A percentile compares a stretch with the other conserved stretches of the same genome.
Conservation (phyloP, 768 basidiomycete genomes). For the Russula sp. region DNA sequence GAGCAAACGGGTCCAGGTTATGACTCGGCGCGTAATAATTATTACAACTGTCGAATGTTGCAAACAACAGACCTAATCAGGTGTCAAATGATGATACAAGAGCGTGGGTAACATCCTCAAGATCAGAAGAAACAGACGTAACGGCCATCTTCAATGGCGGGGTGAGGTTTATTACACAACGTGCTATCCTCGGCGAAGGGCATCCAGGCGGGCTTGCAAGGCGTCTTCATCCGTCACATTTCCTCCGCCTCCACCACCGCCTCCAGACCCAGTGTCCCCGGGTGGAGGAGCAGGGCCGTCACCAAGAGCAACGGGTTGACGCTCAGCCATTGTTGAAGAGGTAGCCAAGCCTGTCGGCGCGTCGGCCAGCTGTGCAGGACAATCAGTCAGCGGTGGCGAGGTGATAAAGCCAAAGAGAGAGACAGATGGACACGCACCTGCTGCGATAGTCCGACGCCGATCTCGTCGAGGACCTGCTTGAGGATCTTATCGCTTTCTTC, state of each 20-base stretch:
- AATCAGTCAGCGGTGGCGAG: not conserved
- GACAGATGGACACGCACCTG: constrained; percentile 39
- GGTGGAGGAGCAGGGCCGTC: constrained; percentile 44
- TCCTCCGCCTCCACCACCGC: constrained; percentile 32
- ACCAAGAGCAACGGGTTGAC: constrained; percentile 82
- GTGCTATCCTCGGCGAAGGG: constrained; percentile 62
- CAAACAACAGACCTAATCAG: not conserved
- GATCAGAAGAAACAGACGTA: constrained; percentile 4
- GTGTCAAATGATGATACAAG: constrained; percentile 8
- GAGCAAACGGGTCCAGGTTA: not conserved
- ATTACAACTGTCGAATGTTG: not conserved
- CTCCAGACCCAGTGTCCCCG: constrained; percentile 31
- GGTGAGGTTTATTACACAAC: not conserved
- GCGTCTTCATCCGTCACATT: constrained; percentile 77
- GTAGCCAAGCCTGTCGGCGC: constrained; percentile 68
- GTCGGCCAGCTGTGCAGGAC: constrained; percentile 59
- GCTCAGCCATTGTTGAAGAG: constrained; percentile 51
- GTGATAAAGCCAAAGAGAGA: constrained; percentile 1
- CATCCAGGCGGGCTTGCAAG: constrained; percentile 88
- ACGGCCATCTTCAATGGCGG: not conserved
- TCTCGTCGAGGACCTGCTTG: constrained; percentile 94
- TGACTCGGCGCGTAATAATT: not conserved
- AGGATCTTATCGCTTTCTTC: constrained; percentile 93
- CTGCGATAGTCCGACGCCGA: constrained; percentile 87
- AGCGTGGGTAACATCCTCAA: not conserved